Evolutionary conservation across 176 grass and related monocot species (phyloP).

Genomic region (Musa troglodytarum): DNA sequence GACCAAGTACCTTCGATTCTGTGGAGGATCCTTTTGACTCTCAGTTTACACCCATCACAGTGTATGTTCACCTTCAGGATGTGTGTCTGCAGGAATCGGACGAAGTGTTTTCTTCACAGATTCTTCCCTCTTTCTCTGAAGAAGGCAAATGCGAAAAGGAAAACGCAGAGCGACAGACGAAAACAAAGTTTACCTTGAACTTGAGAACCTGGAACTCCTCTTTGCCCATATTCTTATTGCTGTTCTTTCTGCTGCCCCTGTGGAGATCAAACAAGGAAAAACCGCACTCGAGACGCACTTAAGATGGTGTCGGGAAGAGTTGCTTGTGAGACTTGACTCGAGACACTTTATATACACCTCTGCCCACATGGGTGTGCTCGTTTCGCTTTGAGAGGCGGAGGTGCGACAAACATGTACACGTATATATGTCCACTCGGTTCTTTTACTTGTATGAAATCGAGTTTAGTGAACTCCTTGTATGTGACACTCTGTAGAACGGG

Average conservation of each 20-base stretch:
- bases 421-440: not conserved
- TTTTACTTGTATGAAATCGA: not conserved
- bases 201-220: conserved; percentile 91
- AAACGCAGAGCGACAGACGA: not conserved
- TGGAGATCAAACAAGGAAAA: not conserved
- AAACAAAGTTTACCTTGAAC: conserved; percentile 51
- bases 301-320: not conserved
- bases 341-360: too few species aligned
- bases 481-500: not conserved
- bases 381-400: not conserved
- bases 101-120: conserved; percentile 4
- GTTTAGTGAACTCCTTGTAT: not conserved
- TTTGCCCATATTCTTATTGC: conserved; percentile 51
- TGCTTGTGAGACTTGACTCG: not conserved
- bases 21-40: conserved; percentile 88
- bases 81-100: conserved; percentile 59
- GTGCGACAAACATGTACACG: not conserved
- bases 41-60: conserved; percentile 83
- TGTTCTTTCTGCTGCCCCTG: not conserved
- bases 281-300: not conserved
- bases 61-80: conserved; percentile 89
- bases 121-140: not conserved
- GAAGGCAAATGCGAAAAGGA: not conserved
- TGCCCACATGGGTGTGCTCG: not conserved
- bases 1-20: conserved; percentile 71